These are phyloP conservation scores for Anisodus tanguticus DNA, from an alignment of 257 asterid species.

Conservation along the genomic window DNA sequence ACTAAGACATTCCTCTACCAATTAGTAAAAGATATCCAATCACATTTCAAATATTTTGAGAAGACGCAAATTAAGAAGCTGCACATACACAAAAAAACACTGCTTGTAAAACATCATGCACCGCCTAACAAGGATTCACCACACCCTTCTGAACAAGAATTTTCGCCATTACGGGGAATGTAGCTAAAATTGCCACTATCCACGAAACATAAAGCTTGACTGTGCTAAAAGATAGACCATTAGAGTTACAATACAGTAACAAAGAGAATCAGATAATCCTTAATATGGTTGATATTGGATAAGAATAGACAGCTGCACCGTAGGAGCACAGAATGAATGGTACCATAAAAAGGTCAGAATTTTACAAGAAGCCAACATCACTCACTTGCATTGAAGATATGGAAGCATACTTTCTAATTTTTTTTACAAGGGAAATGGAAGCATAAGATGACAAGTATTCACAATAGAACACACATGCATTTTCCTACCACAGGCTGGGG, in stretches of 20 bases:
- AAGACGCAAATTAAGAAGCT: slow-evolving; percentile 1
- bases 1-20: slow-evolving; percentile 12
- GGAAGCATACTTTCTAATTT: neutral
- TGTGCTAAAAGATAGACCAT: neutral
- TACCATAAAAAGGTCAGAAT: neutral
- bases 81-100: neutral
- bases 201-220: neutral
- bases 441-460: neutral
- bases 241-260: neutral
- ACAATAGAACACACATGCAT: neutral
- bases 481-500: slow-evolving; percentile 5
- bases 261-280: neutral
- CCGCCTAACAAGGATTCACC: neutral
- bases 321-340: neutral
- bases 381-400: neutral
- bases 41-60: neutral
- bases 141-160: neutral
- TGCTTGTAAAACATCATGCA: slow-evolving; percentile 9
- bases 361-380: neutral
- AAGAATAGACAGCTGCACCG: neutral
- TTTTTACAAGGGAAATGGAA: neutral
- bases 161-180: neutral
- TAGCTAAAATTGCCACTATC: neutral
- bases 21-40: neutral
- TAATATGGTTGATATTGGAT: neutral